These are phyloP conservation scores for Aphanomyces stellatus DNA, from an alignment of 352 stramenopile genomes.

Conservation along the genomic window DNA sequence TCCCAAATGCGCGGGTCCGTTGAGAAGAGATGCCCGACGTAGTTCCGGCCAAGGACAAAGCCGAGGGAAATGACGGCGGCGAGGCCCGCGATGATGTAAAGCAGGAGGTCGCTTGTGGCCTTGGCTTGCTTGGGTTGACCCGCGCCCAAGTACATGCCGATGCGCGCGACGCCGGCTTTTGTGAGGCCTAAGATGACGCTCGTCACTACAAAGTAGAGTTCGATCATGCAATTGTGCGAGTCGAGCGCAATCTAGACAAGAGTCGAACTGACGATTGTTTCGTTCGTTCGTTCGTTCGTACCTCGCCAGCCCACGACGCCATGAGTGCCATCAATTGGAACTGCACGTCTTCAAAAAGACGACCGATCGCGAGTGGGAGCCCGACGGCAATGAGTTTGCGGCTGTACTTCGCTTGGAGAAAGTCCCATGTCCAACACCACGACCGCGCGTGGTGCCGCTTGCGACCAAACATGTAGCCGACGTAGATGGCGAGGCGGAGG, in stretches of 20 bases:
- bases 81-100: conserved; percentile 34
- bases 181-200: background rate
- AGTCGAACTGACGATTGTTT: background rate
- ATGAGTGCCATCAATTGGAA: background rate
- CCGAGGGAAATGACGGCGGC: conserved; percentile 31
- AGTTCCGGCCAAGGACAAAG: too few relatives aligned
- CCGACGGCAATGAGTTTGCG: background rate
- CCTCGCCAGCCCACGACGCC: background rate
- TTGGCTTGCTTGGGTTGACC: conserved; percentile 31
- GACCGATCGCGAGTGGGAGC: background rate
- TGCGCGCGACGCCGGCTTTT: background rate
- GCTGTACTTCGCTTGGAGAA: background rate
- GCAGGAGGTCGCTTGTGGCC: conserved; percentile 45
- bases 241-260: background rate
- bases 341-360: background rate
- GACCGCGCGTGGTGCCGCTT: background rate
- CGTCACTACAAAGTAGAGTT: background rate
- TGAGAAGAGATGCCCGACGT: too few relatives aligned
- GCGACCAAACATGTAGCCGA: background rate
- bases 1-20: too few relatives aligned
- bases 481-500: background rate
- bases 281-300: background rate
- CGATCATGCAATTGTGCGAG: background rate
- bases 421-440: background rate
- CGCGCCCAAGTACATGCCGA: conserved; percentile 37